Conservation (phyloP, 169 alveolate genomes). For the Eimeria praecox region DNA sequence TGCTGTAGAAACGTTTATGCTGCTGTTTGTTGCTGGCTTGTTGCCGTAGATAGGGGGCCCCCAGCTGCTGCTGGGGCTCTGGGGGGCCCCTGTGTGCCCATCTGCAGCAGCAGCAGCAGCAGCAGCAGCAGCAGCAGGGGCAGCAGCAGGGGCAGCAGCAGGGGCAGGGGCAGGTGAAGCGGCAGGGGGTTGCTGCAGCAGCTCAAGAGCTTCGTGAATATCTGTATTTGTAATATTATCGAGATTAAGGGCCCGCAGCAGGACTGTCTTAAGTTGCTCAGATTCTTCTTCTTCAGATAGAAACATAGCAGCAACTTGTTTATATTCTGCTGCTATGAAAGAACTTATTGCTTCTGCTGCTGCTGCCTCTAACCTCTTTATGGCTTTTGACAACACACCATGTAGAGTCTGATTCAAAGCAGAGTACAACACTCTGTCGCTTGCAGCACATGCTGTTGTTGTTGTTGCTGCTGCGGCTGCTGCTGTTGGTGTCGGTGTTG, state of each 20-base stretch:
- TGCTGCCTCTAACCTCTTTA: neutral
- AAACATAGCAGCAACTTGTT: neutral
- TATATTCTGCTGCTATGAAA: neutral
- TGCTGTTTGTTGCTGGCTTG: neutral
- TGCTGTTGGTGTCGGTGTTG: neutral
- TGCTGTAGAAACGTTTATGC: neutral
- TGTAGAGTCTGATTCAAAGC: neutral
- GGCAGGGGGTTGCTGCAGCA: neutral
- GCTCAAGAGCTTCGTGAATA: neutral
- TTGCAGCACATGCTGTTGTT: neutral
- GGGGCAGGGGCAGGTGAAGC: neutral
- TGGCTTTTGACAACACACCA: neutral
- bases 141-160: neutral
- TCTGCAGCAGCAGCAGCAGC: neutral
- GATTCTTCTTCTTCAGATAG: neutral
- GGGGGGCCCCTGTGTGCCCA: conserved; percentile 21
- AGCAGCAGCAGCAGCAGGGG: neutral
- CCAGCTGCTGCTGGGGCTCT: neutral
- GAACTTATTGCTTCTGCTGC: neutral
- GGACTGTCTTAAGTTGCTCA: neutral
- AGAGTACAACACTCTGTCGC: neutral
- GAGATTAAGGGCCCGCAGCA: neutral
- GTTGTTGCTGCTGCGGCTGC: neutral
- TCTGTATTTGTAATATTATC: neutral
- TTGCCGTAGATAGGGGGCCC: conserved; percentile 1